Percentiles rank a stretch among this genome's conserved stretches.
Evolutionary conservation across 2,329 filamentous ascomycete species (phyloP).

Genomic region (Penicillium sp.): DNA sequence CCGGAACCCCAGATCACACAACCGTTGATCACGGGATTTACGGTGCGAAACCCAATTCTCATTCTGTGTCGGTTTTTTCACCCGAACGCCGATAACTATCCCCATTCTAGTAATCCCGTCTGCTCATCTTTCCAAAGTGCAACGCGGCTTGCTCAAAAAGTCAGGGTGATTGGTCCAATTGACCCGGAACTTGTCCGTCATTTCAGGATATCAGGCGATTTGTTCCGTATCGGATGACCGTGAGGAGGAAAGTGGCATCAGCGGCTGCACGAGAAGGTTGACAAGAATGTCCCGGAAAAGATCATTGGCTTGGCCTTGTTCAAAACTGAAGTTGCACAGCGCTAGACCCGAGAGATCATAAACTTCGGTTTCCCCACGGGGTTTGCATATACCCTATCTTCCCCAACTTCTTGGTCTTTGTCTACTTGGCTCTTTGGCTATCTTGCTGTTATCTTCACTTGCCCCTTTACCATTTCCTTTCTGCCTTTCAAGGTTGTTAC

Average conservation of each 20-base stretch:
- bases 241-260: not conserved
- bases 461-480: not conserved
- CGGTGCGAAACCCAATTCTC: not conserved
- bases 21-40: not conserved
- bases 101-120: slow-evolving; percentile 3
- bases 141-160: slow-evolving; percentile 1
- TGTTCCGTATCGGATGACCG: not conserved
- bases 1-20: not conserved
- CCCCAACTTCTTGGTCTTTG: not conserved
- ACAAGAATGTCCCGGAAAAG: slow-evolving; percentile 3
- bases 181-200: slow-evolving; percentile 22
- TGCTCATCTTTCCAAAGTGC: slow-evolving; percentile 1
- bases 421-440: not conserved
- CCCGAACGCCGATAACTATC: slow-evolving; percentile 25
- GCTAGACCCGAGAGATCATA: slow-evolving; percentile 19
- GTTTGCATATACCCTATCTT: slow-evolving; percentile 10
- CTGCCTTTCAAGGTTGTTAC: not conserved
- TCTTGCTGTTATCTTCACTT: not conserved
- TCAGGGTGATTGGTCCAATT: slow-evolving; percentile 16
- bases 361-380: slow-evolving; percentile 27
- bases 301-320: not conserved
- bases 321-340: slow-evolving; percentile 9
- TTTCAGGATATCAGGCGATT: not conserved
- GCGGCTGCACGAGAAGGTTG: not conserved
- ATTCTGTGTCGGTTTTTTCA: not conserved